Evolutionary conservation across 306 rosid genomes (phyloP).

Genomic region (Cucurbita ficifolia): DNA sequence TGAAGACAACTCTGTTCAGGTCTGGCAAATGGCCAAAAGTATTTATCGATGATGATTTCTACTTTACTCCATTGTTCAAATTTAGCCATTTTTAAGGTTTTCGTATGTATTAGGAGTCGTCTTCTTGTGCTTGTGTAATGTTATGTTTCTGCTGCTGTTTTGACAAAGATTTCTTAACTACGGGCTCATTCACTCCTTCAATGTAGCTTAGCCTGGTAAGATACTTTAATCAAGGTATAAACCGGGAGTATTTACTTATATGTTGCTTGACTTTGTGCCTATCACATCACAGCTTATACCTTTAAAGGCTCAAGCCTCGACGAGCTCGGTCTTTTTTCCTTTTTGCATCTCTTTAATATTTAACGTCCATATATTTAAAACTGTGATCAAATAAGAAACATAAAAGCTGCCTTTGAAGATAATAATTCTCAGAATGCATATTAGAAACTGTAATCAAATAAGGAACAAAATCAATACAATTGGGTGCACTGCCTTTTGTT

Average conservation of each 20-base stretch:
- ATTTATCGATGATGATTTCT: constrained; percentile 19
- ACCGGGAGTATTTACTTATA: no score
- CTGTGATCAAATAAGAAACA: background rate
- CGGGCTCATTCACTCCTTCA: no score
- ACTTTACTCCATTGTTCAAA: background rate
- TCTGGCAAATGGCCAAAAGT: constrained; percentile 79
- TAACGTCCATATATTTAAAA: no score
- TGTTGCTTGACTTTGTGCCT: no score
- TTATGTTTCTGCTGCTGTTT: background rate
- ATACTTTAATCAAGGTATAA: no score
- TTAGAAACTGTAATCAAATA: background rate
- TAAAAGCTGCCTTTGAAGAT: background rate
- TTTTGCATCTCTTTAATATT: no score
- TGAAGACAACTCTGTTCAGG: constrained; percentile 72
- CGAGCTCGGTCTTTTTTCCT: no score
- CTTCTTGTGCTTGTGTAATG: background rate
- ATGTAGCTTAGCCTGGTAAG: no score
- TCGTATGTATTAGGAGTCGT: background rate
- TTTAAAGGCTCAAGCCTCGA: no score
- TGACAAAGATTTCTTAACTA: background rate
- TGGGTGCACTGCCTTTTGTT: background rate
- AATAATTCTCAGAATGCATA: background rate
- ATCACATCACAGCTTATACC: no score
- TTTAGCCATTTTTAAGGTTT: background rate
- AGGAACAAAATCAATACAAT: background rate